phyloP scores from a whole-genome alignment of 345 rosid genomes.

The Euphorbia peplus region DNA sequence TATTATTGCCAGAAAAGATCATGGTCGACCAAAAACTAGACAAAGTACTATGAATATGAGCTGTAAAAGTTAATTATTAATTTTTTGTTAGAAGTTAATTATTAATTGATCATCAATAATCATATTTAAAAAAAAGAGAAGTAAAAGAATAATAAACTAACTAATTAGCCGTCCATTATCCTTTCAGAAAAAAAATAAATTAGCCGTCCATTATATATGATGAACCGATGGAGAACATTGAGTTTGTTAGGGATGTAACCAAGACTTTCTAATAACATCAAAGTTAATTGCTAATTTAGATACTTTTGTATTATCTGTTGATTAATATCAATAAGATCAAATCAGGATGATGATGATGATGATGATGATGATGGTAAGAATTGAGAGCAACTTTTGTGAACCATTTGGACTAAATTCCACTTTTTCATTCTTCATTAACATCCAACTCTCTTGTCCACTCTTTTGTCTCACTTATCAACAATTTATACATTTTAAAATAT shows the following conservation, averaged over 20 bases:
- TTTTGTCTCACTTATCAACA: not conserved
- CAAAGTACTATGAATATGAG: not conserved
- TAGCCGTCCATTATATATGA: not conserved
- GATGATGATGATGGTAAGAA: no score
- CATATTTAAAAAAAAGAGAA: not conserved
- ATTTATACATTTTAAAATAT: not conserved
- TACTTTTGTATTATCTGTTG: not conserved
- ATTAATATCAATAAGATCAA: not conserved
- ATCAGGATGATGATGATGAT: no score
- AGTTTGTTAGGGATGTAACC: no score
- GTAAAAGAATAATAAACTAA: not conserved
- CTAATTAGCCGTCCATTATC: not conserved
- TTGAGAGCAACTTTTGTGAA: not conserved
- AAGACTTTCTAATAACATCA: no score
- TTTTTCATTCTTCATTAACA: not conserved
- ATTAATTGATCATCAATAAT: not conserved
- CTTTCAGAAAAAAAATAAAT: no score
- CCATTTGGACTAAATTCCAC: not conserved
- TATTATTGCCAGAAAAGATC: not conserved
- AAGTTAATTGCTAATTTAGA: not conserved
- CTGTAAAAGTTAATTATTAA: not conserved
- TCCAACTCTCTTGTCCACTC: not conserved
- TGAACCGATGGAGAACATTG: not conserved
- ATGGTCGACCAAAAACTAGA: not conserved
- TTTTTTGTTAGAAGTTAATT: no score